A percentile compares a stretch with the other conserved stretches of the same genome.
These are phyloP conservation scores for Shiraia sp. DNA, from an alignment of 2,329 filamentous ascomycete genomes.

Conservation along the genomic window DNA sequence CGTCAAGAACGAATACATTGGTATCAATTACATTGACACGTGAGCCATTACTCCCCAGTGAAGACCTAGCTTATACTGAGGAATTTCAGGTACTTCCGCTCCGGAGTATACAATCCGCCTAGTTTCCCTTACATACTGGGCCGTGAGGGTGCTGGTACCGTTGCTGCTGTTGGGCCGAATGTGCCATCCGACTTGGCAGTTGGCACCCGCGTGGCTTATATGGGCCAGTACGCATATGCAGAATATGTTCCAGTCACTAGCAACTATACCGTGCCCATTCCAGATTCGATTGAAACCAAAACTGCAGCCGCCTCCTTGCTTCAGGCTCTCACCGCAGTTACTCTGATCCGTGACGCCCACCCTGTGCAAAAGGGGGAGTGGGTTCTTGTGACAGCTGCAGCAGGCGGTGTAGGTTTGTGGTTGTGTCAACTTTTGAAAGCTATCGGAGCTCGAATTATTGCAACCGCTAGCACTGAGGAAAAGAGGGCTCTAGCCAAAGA, in stretches of 20 bases:
- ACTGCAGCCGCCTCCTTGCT: constrained; percentile 71
- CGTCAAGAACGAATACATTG: constrained; percentile 77
- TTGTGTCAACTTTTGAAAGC: constrained; percentile 74
- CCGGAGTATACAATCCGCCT: constrained; percentile 74
- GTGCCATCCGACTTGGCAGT: constrained; percentile 58
- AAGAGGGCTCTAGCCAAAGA: constrained; percentile 72
- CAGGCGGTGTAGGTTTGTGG: constrained; percentile 73
- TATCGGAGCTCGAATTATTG: constrained; percentile 77
- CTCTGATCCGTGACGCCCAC: constrained; percentile 74
- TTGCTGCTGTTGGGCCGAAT: constrained; percentile 64
- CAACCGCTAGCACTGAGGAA: constrained; percentile 72
- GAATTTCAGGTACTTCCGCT: constrained; percentile 73
- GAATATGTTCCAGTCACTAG: constrained; percentile 62
- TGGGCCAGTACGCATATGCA: constrained; percentile 61
- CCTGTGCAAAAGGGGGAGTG: constrained; percentile 75
- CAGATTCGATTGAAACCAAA: constrained; percentile 63
- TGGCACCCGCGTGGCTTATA: constrained; percentile 74
- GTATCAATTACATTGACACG: constrained; percentile 90
- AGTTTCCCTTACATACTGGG: constrained; percentile 75
- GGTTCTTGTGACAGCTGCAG: constrained; percentile 83
- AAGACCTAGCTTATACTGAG: not conserved
- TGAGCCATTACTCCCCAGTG: constrained; percentile 32
- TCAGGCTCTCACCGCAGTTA: constrained; percentile 82
- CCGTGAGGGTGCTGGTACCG: constrained; percentile 74
- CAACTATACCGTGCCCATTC: constrained; percentile 63